Evolutionary conservation across 2,329 filamentous ascomycete species (phyloP).

Genomic region (Neofusicoccum laricinum): DNA sequence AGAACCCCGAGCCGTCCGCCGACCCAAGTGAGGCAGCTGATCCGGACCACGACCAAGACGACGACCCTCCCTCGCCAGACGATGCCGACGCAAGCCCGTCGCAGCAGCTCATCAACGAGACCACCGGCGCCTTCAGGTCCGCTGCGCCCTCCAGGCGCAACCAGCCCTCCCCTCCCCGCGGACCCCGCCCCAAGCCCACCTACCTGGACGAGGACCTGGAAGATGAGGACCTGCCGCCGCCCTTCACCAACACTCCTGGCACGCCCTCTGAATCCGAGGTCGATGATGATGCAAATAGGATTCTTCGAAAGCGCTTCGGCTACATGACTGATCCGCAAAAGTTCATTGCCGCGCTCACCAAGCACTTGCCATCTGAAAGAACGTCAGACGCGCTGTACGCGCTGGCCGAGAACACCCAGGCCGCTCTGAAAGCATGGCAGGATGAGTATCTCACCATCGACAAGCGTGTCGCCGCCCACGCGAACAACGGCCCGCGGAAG

Average conservation of each 20-base stretch:
- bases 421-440: constrained; percentile 54
- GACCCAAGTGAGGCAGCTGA: constrained; percentile 15
- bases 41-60: constrained; percentile 21
- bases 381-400: constrained; percentile 53
- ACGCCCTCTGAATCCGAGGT: constrained; percentile 31
- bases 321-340: constrained; percentile 43
- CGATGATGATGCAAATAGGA: constrained; percentile 40
- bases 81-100: constrained; percentile 14
- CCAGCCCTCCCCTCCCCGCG: not conserved
- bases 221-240: constrained; percentile 32
- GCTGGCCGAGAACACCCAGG: constrained; percentile 53
- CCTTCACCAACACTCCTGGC: constrained; percentile 31
- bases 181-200: constrained; percentile 1
- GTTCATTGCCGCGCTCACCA: constrained; percentile 43
- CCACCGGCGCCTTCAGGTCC: not conserved
- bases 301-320: constrained; percentile 39
- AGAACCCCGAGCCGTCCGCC: constrained; percentile 17
- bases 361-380: constrained; percentile 40
- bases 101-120: constrained; percentile 9
- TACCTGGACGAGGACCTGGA: constrained; percentile 15
- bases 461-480: constrained; percentile 30
- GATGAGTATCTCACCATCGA: constrained; percentile 59
- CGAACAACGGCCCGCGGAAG: constrained; percentile 45
- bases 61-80: not conserved
- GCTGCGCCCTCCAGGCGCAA: not conserved